These are phyloP conservation scores for Collybiopsis luxurians DNA, from an alignment of 768 basidiomycete genomes.

Conservation along the genomic window DNA sequence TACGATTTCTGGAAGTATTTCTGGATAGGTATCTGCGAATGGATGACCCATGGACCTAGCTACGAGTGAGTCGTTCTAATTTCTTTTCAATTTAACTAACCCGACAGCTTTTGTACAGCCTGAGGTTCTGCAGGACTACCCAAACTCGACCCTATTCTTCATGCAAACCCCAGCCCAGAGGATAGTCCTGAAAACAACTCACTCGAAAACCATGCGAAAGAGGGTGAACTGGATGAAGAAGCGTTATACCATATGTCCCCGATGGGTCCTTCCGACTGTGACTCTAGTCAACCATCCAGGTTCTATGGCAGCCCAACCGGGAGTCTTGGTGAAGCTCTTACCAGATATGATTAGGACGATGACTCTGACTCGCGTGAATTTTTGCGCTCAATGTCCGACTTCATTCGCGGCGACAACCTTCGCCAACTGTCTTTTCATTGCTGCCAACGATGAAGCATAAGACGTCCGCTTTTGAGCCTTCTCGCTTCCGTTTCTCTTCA, in stretches of 20 bases:
- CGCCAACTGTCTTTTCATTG: background rate
- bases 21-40: slow-evolving; percentile 43
- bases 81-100: no score
- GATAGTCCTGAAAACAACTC: slow-evolving; percentile 57
- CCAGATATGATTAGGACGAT: slow-evolving; percentile 54
- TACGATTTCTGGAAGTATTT: slow-evolving; percentile 37
- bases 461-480: no score
- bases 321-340: slow-evolving; percentile 53
- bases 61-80: slow-evolving; percentile 46
- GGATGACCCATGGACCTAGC: slow-evolving; percentile 68
- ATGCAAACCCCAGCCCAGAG: slow-evolving; percentile 41
- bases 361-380: no score
- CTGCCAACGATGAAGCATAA: background rate
- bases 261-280: slow-evolving; percentile 75
- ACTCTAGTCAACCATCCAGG: slow-evolving; percentile 57
- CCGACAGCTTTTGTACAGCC: no score
- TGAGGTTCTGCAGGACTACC: slow-evolving; percentile 77
- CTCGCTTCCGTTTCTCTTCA: background rate
- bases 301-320: slow-evolving; percentile 54
- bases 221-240: no score
- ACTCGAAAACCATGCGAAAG: no score
- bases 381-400: background rate
- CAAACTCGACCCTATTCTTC: slow-evolving; percentile 42
- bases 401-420: background rate
- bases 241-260: slow-evolving; percentile 51